phyloP scores from a whole-genome alignment of 495 filamentous ascomycete genomes.

The Penicillium herquei region DNA sequence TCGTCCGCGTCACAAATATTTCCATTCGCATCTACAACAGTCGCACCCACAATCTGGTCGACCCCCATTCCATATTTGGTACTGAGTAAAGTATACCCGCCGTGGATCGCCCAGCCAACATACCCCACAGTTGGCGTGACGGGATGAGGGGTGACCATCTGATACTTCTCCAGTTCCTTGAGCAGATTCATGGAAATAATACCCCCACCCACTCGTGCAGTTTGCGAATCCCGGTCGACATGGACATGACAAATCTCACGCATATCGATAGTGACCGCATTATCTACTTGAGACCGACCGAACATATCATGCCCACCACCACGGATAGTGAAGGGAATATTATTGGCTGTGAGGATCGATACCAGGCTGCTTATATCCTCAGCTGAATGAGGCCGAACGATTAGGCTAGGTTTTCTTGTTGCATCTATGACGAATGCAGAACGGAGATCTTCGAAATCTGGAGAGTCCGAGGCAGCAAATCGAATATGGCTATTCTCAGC shows the following conservation, averaged over 20 bases:
- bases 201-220: constrained; percentile 38
- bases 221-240: constrained; percentile 18
- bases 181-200: constrained; percentile 12
- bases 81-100: constrained; percentile 39
- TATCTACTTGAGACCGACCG: constrained; percentile 23
- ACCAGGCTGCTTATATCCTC: constrained; percentile 33
- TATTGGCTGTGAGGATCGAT: constrained; percentile 12
- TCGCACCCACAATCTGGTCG: constrained; percentile 40
- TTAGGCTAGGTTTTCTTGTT: constrained; percentile 7
- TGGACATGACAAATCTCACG: constrained; percentile 35
- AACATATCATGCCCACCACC: constrained; percentile 38
- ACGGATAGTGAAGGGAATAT: constrained; percentile 32
- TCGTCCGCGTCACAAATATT: constrained; percentile 31
- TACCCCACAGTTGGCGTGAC: constrained; percentile 28
- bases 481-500: constrained; percentile 9
- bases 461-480: constrained; percentile 5
- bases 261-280: constrained; percentile 36
- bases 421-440: constrained; percentile 11
- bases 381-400: constrained; percentile 31
- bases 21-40: constrained; percentile 33
- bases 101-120: constrained; percentile 37
- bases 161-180: constrained; percentile 5
- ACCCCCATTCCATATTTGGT: constrained; percentile 33
- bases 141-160: constrained; percentile 7
- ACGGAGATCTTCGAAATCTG: constrained; percentile 9